A percentile compares a stretch with the other conserved stretches of the same genome.
phyloP scores from a whole-genome alignment of 2,329 filamentous ascomycete genomes.

The Septoria linicola region DNA sequence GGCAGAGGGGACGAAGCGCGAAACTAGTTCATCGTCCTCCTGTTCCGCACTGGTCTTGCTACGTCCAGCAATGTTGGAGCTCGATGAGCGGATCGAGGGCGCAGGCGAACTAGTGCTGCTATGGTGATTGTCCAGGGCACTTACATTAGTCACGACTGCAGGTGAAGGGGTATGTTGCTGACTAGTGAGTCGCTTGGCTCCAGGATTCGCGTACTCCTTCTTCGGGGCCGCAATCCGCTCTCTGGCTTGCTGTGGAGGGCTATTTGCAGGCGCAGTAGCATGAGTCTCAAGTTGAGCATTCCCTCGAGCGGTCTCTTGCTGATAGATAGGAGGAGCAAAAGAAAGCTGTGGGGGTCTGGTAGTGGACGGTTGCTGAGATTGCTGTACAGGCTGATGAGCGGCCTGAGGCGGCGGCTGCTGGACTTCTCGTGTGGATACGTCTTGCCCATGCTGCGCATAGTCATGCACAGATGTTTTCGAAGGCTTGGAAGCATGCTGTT shows the following conservation, averaged over 20 bases:
- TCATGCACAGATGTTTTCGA: conserved; percentile 6
- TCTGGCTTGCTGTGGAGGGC: conserved; percentile 27
- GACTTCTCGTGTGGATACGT: neutral
- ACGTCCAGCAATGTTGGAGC: conserved; percentile 25
- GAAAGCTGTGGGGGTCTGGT: conserved; percentile 2
- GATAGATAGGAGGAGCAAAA: conserved; percentile 11
- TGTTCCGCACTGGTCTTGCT: conserved; percentile 22
- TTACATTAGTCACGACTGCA: conserved; percentile 36
- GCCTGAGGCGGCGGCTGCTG: neutral
- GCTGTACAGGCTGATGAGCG: too few species aligned
- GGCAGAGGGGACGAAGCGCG: conserved; percentile 34
- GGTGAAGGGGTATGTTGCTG: conserved; percentile 31
- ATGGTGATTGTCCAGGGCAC: conserved; percentile 33
- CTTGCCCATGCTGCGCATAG: conserved; percentile 4
- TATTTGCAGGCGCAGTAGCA: conserved; percentile 16
- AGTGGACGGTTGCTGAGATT: neutral
- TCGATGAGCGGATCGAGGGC: conserved; percentile 31
- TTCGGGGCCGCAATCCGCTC: conserved; percentile 14
- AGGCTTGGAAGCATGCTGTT: neutral
- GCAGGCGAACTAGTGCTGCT: conserved; percentile 33
- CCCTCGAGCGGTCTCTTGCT: conserved; percentile 14
- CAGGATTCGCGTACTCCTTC: conserved; percentile 31
- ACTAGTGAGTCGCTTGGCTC: conserved; percentile 29
- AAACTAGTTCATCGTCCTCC: conserved; percentile 34
- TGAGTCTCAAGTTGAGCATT: conserved; percentile 5